A percentile compares a stretch with the other conserved stretches of the same genome.
Conservation (phyloP, 2,329 filamentous ascomycete genomes). For the Aspergillus sergii region DNA sequence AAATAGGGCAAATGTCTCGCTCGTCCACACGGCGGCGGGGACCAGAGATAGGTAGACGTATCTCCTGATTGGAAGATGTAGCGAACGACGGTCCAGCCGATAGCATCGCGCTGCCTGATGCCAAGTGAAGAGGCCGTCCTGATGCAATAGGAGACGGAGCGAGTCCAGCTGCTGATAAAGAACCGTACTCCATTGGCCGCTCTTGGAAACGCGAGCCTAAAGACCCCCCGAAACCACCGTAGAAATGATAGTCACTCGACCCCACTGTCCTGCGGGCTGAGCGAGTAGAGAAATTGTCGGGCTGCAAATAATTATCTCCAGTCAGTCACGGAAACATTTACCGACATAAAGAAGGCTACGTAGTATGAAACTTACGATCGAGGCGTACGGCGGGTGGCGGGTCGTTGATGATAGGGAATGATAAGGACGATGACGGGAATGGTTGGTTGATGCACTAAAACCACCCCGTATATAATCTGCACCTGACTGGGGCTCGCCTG, state of each 20-base stretch:
- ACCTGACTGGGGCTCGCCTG: conserved; percentile 18
- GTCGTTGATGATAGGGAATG: conserved; percentile 27
- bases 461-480: conserved; percentile 15
- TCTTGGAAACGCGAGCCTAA: conserved; percentile 19
- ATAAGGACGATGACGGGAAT: conserved; percentile 29
- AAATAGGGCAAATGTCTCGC: conserved; percentile 51
- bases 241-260: conserved; percentile 25
- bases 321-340: conserved; percentile 4
- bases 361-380: conserved; percentile 16
- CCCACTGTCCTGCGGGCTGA: conserved; percentile 30
- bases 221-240: conserved; percentile 17
- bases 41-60: conserved; percentile 1
- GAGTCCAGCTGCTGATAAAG: conserved; percentile 15
- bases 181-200: conserved; percentile 20
- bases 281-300: conserved; percentile 18
- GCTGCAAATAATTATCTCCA: conserved; percentile 9
- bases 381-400: conserved; percentile 10
- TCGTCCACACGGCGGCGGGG: conserved; percentile 38
- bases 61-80: background rate
- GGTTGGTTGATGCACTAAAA: conserved; percentile 16
- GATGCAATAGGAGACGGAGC: conserved; percentile 5
- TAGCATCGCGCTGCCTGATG: conserved; percentile 7
- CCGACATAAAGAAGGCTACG: background rate
- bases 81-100: conserved; percentile 8
- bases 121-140: conserved; percentile 12